Percentiles rank a stretch among this genome's conserved stretches.
These are phyloP conservation scores for Dactylellina cionopaga DNA, from an alignment of 2,329 filamentous ascomycete species.

Conservation along the genomic window DNA sequence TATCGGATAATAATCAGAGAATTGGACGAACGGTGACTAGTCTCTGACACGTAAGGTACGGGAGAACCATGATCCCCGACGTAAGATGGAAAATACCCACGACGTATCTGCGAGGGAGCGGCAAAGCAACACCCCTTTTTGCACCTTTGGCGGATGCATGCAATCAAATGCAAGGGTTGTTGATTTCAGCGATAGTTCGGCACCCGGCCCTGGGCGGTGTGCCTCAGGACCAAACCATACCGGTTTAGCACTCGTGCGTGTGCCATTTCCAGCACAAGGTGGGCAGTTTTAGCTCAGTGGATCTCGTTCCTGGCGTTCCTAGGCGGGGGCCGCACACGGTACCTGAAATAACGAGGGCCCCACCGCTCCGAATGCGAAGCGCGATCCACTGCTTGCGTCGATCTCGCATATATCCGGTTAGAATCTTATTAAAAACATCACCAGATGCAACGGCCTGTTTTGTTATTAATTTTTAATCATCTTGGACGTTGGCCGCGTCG, in stretches of 20 bases:
- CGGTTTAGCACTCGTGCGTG: too few species aligned
- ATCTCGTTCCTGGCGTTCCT: constrained; percentile 22
- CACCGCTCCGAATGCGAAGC: constrained; percentile 34
- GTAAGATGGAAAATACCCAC: neutral
- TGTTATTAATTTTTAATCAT: too few species aligned
- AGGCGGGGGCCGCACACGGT: neutral
- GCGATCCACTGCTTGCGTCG: constrained; percentile 24
- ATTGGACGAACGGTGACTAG: neutral
- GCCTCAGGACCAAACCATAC: too few species aligned
- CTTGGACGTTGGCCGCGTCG: neutral
- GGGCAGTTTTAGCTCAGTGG: constrained; percentile 17
- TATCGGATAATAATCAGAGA: constrained; percentile 31
- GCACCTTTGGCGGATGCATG: neutral
- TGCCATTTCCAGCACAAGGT: too few species aligned
- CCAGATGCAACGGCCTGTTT: constrained; percentile 24
- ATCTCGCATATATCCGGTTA: constrained; percentile 25
- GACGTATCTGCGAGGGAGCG: constrained; percentile 6
- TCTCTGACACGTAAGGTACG: neutral
- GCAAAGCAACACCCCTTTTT: constrained; percentile 25
- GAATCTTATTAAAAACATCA: constrained; percentile 24
- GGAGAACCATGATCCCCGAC: constrained; percentile 1
- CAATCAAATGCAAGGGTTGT: too few species aligned
- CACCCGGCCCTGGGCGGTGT: too few species aligned
- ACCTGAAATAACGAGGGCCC: constrained; percentile 14
- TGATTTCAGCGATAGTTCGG: neutral